phyloP scores from a whole-genome alignment of 768 basidiomycete species.

The Tylopilus cervinicoccineus region DNA sequence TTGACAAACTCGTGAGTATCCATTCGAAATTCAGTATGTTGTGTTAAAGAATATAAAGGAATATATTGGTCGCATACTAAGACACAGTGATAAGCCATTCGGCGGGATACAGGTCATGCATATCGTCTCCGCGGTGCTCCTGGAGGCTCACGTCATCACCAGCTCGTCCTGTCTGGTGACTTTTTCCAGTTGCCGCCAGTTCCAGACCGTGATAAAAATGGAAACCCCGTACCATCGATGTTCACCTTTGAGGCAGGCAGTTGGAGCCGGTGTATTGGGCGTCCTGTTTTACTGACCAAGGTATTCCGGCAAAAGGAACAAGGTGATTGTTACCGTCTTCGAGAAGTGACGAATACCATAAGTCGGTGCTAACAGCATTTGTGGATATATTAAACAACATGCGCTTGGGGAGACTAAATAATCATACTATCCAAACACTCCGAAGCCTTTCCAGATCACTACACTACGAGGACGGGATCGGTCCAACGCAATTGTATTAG shows the following conservation, averaged over 20 bases:
- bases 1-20: slow-evolving; percentile 69
- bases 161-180: slow-evolving; percentile 85
- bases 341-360: neutral
- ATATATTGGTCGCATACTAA: slow-evolving; percentile 54
- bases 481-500: slow-evolving; percentile 76
- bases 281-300: slow-evolving; percentile 53
- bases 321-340: slow-evolving; percentile 33
- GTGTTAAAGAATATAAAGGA: slow-evolving; percentile 41
- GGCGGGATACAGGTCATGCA: slow-evolving; percentile 78
- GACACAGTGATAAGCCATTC: slow-evolving; percentile 56
- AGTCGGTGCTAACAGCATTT: slow-evolving; percentile 42
- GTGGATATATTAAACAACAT: slow-evolving; percentile 86
- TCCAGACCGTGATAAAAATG: slow-evolving; percentile 44
- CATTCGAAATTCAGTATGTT: slow-evolving; percentile 31
- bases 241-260: slow-evolving; percentile 80
- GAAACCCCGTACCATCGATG: slow-evolving; percentile 41
- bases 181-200: slow-evolving; percentile 92
- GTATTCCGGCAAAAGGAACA: slow-evolving; percentile 91
- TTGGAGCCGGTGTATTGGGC: slow-evolving; percentile 67
- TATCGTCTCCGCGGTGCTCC: neutral
- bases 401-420: slow-evolving; percentile 66
- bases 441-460: slow-evolving; percentile 51
- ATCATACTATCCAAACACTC: slow-evolving; percentile 46
- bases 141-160: neutral
- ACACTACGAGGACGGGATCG: slow-evolving; percentile 64